Conservation (phyloP, 352 stramenopile genomes). For the Phytophthora pisi region DNA sequence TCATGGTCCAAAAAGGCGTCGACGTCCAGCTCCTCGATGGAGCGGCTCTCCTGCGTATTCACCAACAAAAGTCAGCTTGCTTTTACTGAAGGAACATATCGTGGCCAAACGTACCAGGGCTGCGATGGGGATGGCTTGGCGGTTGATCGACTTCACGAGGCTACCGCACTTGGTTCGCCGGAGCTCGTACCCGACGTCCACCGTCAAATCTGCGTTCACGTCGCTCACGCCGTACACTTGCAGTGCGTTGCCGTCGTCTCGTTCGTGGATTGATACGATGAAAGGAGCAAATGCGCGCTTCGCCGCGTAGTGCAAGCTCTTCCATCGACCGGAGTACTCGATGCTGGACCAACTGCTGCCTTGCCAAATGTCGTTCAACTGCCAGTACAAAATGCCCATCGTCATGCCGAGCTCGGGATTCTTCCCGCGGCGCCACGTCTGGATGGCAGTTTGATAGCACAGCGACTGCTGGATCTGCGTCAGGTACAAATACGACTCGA, state of each 20-base stretch:
- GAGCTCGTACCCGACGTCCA: conserved; percentile 55
- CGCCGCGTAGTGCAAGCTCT: conserved; percentile 81
- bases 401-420: conserved; percentile 52
- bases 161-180: conserved; percentile 42
- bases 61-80: conserved; percentile 1
- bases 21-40: conserved; percentile 35
- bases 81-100: not conserved
- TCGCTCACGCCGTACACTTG: conserved; percentile 59
- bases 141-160: conserved; percentile 47
- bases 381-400: conserved; percentile 89
- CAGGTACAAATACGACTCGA: conserved; percentile 72
- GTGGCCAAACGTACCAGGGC: conserved; percentile 42
- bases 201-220: conserved; percentile 35
- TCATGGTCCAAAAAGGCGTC: conserved; percentile 39
- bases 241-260: conserved; percentile 26
- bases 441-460: conserved; percentile 82
- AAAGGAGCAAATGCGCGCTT: conserved; percentile 76
- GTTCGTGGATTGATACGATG: conserved; percentile 50
- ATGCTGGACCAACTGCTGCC: conserved; percentile 89
- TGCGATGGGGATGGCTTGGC: conserved; percentile 30
- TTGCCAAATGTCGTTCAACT: conserved; percentile 90
- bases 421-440: conserved; percentile 72
- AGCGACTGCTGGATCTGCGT: conserved; percentile 81
- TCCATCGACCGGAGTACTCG: conserved; percentile 81
- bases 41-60: conserved; percentile 42